Evolutionary conservation across 108 stramenopile genomes (phyloP), one percentile per base, ranked within the genome.

Genomic region (Seminavis robusta): DNA sequence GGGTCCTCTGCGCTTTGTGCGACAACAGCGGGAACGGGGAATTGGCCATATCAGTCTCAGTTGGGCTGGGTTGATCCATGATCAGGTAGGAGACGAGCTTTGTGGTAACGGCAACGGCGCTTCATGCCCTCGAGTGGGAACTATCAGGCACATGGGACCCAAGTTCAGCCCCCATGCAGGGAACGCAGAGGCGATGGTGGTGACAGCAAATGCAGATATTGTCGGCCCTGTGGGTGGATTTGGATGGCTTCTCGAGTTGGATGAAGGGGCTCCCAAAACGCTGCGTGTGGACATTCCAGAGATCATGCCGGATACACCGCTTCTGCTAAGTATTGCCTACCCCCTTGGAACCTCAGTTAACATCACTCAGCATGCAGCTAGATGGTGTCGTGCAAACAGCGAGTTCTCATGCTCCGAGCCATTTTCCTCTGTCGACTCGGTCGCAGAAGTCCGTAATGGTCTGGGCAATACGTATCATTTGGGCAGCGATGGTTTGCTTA

Each of bases 191-290:
- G 67, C 60, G 15, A 16, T 73, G 17, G 65, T 65, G 1, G 52
- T 73, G 4, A 73, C 71, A 31, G 71, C 71, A 6, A 59, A 67
- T 16, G 30, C 65, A 0, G 71, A 73, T 25, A 40, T 67, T 8
- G 60, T 49, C 17, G 65, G 71, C 6, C 44, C 47, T 15, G 37
- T 44, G 1, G 71, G 71, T 52, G 71, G 71, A 0, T 73, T 62
- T 50, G 71, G 59, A 0, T 73, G 71, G 71, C 34, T 61, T 4
- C 29, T 73, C 2, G 29, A 52, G 20, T 31, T 73, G n/a, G 36
- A 67, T 20, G 46, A 48, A 11, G 71, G 71, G 10, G 58, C 71
- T 16, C 71, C 71, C 40, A 9, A 17, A 11, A 8, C 9, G n/a
- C 17, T 46, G 11, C 8, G 8, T 19, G 8, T 46, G 44, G 10